phyloP scores from a whole-genome alignment of 176 grass and related monocot species.

The Carex myosuroides region DNA sequence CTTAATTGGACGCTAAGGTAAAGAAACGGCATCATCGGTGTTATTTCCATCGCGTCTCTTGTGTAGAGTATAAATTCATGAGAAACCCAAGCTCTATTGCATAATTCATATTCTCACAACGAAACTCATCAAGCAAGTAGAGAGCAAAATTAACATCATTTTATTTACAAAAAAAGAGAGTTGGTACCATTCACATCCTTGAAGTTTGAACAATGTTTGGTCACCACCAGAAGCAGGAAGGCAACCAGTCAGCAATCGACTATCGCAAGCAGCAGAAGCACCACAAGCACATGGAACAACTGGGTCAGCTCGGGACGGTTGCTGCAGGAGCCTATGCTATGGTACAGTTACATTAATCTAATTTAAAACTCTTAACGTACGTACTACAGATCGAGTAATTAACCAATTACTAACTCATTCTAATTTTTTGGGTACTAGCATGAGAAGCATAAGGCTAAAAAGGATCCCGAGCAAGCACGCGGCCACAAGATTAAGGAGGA shows the following conservation, averaged over 20 bases:
- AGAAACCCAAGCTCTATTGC: background rate
- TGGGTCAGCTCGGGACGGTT: constrained; percentile 22
- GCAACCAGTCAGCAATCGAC: constrained; percentile 6
- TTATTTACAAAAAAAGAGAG: background rate
- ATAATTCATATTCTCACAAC: background rate
- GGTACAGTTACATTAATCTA: no score
- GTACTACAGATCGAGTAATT: no score
- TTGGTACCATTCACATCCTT: background rate
- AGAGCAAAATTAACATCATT: background rate
- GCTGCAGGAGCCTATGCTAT: constrained; percentile 18
- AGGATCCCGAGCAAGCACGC: constrained; percentile 19
- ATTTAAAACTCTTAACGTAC: no score
- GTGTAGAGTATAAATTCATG: background rate
- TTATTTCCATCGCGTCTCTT: background rate
- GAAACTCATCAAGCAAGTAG: background rate
- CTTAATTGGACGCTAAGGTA: background rate
- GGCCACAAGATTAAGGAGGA: constrained; percentile 32
- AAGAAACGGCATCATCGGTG: background rate
- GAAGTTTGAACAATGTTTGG: background rate
- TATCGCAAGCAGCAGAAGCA: constrained; percentile 36
- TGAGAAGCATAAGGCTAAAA: constrained; percentile 37
- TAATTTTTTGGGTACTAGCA: background rate
- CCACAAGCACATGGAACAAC: constrained; percentile 39
- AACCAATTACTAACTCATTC: no score
- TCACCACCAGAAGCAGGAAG: background rate